Evolutionary conservation across 2,329 filamentous ascomycete species (phyloP).

Genomic region (Neonectria punicea): DNA sequence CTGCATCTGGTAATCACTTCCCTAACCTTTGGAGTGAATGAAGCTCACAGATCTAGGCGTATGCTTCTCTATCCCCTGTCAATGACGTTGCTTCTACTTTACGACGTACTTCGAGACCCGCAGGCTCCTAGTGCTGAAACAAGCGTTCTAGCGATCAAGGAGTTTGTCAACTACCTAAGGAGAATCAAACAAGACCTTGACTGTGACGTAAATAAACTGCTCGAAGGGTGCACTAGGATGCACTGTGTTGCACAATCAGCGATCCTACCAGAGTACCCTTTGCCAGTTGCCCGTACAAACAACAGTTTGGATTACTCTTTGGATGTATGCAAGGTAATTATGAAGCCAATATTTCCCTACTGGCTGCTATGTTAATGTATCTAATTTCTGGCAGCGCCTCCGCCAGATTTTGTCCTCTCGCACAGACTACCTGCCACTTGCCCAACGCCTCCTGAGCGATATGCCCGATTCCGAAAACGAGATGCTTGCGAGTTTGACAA

Average conservation of each 20-base stretch:
- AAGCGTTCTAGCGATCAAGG: neutral
- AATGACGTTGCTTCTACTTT: neutral
- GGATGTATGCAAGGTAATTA: neutral
- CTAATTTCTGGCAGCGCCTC: neutral
- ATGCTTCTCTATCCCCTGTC: neutral
- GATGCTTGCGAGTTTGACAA: neutral
- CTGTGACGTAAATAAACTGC: neutral
- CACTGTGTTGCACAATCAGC: neutral
- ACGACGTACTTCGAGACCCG: neutral
- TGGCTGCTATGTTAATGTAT: no score
- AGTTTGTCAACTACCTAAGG: neutral
- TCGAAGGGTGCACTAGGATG: neutral
- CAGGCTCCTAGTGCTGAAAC: neutral
- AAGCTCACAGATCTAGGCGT: neutral
- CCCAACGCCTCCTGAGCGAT: neutral
- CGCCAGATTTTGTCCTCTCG: neutral
- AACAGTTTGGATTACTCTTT: neutral
- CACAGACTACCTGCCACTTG: neutral
- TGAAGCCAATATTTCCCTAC: neutral
- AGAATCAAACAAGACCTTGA: neutral
- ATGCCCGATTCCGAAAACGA: neutral
- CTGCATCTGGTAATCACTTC: neutral
- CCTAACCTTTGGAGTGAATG: neutral
- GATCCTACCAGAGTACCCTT: neutral
- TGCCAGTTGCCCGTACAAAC: neutral